These are phyloP conservation scores for Moringa oleifera DNA, from an alignment of 345 rosid genomes.

Conservation along the genomic window DNA sequence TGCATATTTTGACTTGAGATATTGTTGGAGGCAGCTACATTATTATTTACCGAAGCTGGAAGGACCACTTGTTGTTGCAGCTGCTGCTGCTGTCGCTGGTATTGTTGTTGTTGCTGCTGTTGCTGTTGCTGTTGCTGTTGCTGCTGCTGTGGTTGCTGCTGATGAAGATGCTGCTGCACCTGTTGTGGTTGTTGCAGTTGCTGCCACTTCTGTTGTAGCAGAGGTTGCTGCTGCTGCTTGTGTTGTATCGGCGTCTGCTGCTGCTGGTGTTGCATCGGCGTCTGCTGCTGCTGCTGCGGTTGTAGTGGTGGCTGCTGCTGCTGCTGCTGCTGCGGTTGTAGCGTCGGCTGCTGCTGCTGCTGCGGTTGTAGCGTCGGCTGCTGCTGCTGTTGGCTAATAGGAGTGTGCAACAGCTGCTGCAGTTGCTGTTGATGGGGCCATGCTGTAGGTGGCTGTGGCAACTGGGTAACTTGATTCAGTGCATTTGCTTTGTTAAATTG, in stretches of 20 bases:
- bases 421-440: constrained; percentile 38
- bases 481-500: constrained; percentile 27
- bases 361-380: constrained; percentile 21
- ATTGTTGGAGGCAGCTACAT: constrained; percentile 42
- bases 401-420: constrained; percentile 28
- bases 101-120: constrained; percentile 33
- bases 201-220: constrained; percentile 29
- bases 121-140: constrained; percentile 22
- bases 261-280: constrained; percentile 5
- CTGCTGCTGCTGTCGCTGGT: constrained; percentile 43
- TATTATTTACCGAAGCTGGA: constrained; percentile 37
- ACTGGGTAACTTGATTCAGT: constrained; percentile 26
- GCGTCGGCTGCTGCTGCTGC: constrained; percentile 10
- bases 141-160: constrained; percentile 28
- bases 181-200: constrained; percentile 23
- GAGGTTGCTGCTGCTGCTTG: constrained; percentile 25
- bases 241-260: constrained; percentile 6
- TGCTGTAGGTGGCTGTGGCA: constrained; percentile 29
- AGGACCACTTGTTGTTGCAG: constrained; percentile 34
- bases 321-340: constrained; percentile 17
- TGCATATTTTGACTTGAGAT: constrained; percentile 37
- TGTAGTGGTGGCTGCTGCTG: constrained; percentile 17
- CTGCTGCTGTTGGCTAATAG: constrained; percentile 27
- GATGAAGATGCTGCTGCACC: constrained; percentile 24
- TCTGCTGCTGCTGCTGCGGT: constrained; percentile 1